Conservation (phyloP, 345 rosid species). For the Gossypium bickii region DNA sequence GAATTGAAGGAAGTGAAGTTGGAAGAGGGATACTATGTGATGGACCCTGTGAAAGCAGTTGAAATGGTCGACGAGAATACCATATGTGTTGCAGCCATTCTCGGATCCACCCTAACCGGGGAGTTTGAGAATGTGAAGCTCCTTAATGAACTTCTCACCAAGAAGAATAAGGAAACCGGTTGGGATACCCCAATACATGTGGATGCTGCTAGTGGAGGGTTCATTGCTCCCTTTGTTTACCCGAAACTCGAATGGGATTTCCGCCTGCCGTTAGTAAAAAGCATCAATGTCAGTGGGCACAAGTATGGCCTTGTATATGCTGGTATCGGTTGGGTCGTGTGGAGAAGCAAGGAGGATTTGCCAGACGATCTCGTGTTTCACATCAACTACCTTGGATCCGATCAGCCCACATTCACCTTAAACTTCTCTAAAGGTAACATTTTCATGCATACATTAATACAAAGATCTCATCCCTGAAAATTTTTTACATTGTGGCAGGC, state of each 20-base stretch:
- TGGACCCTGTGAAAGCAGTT: constrained; percentile 67
- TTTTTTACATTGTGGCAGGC: constrained; percentile 27
- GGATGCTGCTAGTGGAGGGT: constrained; percentile 81
- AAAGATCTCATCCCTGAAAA: not conserved
- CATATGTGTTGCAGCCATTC: constrained; percentile 76
- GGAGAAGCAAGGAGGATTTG: constrained; percentile 78
- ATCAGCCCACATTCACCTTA: constrained; percentile 55
- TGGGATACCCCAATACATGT: constrained; percentile 80
- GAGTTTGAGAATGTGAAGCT: constrained; percentile 78
- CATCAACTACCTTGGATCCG: constrained; percentile 53
- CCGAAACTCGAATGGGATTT: constrained; percentile 87
- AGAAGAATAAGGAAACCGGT: constrained; percentile 56
- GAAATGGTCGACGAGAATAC: constrained; percentile 85
- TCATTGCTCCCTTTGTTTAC: constrained; percentile 66
- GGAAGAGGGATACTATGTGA: constrained; percentile 60
- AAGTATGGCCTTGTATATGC: constrained; percentile 51
- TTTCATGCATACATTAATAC: not conserved
- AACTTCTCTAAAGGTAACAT: constrained; percentile 78
- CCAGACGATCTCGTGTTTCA: constrained; percentile 84
- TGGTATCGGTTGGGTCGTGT: constrained; percentile 76
- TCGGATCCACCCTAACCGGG: constrained; percentile 74
- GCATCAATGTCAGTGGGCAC: constrained; percentile 67
- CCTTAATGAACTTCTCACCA: constrained; percentile 44
- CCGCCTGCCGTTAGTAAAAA: constrained; percentile 69
- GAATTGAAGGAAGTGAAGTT: constrained; percentile 77